Base-by-base conservation (phyloP, 352 stramenopile genomes). In the Phytophthora boehmeriae region DNA sequence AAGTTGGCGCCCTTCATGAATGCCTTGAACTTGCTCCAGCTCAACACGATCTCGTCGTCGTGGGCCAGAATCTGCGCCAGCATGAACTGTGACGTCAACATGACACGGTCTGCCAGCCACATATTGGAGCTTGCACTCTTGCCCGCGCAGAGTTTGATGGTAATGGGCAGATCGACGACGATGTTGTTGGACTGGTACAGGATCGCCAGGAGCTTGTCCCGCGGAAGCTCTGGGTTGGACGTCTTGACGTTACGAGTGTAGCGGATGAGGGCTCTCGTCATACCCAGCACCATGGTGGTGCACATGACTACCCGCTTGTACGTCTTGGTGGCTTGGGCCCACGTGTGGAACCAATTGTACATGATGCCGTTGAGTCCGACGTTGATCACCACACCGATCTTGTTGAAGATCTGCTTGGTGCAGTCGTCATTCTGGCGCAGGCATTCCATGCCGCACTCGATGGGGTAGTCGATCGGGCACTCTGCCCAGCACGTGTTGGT, bases 341-440 rank as follows among this genome's bases (percentile, higher is more conserved):
- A 30, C 25, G 3, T 55, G 66, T 75, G 0, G 60, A 63, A 44
- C 2, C 20, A 9, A 22, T 44, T 44, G 16, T 44, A 44, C 38
- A 44, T 44, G 38, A 44, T 44, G 38, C 38, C 38, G 9, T 44
- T 44, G 2, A 44, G 14, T 22, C 38, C 38, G 14, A 44, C 38
- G 28, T 70, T 71, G 11, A 48, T 63, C 6, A 88, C 60, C 4
- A 63, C 50, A 4, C 36, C 59, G n/a, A 73, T 45, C 57, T 86
- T 83, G 23, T 61, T 65, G 5, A 81, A 16, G 0, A 76, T 49
- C 20, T 79, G 66, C 13, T 63, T 60, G 9, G 50, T 61, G 54
- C 79, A 89, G 56, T 84, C 74, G 45, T 75, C 65, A 68, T 81
- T 88, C 56, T 88, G 78, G 13, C 70, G 75, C 32, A 86, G 64